Percentiles rank a stretch among this genome's conserved stretches.
These are phyloP conservation scores for Knoxdaviesia proteae DNA, from an alignment of 2,329 filamentous ascomycete species.

Conservation along the genomic window DNA sequence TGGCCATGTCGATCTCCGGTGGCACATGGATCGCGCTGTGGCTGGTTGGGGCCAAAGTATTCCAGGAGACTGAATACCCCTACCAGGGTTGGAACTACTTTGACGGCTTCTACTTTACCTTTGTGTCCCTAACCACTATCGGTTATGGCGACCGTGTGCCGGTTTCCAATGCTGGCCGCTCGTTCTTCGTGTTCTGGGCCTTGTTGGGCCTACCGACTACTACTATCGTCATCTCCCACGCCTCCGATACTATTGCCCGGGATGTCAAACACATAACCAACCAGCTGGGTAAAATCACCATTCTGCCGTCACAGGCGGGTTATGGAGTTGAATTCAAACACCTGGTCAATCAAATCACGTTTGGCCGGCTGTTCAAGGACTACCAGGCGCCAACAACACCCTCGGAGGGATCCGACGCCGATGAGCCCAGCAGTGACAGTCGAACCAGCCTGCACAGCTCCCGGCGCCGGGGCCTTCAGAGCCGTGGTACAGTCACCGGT, in stretches of 20 bases:
- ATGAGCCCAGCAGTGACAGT: neutral
- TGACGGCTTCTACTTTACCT: conserved; percentile 66
- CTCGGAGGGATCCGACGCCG: neutral
- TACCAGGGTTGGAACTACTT: conserved; percentile 56
- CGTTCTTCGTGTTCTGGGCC: conserved; percentile 89
- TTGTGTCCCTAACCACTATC: conserved; percentile 64
- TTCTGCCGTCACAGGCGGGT: conserved; percentile 33
- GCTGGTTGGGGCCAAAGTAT: conserved; percentile 61
- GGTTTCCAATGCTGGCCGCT: conserved; percentile 54
- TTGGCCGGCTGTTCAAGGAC: conserved; percentile 18
- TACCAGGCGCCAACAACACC: neutral
- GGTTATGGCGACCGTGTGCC: conserved; percentile 71
- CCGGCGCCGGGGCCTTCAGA: too few relatives aligned
- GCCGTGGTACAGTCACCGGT: too few relatives aligned
- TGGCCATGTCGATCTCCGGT: conserved; percentile 46
- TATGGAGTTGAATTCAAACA: conserved; percentile 24
- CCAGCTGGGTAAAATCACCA: conserved; percentile 35
- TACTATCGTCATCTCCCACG: conserved; percentile 68
- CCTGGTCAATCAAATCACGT: conserved; percentile 19
- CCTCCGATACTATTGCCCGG: conserved; percentile 65
- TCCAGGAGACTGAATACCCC: conserved; percentile 28
- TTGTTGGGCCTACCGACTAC: conserved; percentile 70
- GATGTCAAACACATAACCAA: conserved; percentile 33
- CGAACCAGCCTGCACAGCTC: too few relatives aligned
- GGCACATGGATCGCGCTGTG: conserved; percentile 54